Evolutionary conservation across 2,329 filamentous ascomycete species (phyloP), one percentile per base, ranked within the genome.

Genomic region (Nannizziopsis arthrosporioides): DNA sequence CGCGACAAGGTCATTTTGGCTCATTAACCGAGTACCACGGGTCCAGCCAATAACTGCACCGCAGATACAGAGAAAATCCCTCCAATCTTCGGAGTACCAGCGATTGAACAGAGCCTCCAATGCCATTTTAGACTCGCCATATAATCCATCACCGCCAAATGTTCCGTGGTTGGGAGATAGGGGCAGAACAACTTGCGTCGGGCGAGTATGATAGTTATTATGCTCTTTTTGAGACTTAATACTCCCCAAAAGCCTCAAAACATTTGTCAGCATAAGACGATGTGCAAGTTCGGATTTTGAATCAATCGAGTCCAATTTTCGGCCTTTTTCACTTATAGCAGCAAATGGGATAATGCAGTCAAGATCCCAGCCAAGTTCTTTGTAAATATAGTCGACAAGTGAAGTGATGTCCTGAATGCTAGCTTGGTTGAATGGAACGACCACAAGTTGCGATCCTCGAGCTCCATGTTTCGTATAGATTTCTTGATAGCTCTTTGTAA

Each of bases 11-110:
- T 71, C 64, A 52, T 72, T 72, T 32, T 53, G 62, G 1, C 53
- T 57, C 70, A 72, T 73, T 3, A 72, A 53, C 1, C 63, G 61
- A 1, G 69, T 72, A 2, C 67, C 67, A 32, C 68, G 58, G 5
- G 69, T 72, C 69, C 69, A 72, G 8, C 69, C 69, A 42, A 72
- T 72, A 8, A 66, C 56, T 2, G 62, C 64, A 8, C 68, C 69
- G 44, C 65, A 68, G 3, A 72, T 52, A 1, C 60, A 61, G 10
- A 72, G 34, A 42, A 68, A 68, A 0, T 64, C 55, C 47, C 50
- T 35, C 68, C 67, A 70, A 37, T 52, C 52, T 48, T 70, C 68
- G 1, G 64, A 64, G 14, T 56, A 53, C 55, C 56, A 65, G 22
- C 58, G 59, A 35, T 64, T 60, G 11, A 69, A 51, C 7, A 69